These are phyloP conservation scores for Botrytis aclada DNA, from an alignment of 2,329 filamentous ascomycete genomes.

Conservation along the genomic window DNA sequence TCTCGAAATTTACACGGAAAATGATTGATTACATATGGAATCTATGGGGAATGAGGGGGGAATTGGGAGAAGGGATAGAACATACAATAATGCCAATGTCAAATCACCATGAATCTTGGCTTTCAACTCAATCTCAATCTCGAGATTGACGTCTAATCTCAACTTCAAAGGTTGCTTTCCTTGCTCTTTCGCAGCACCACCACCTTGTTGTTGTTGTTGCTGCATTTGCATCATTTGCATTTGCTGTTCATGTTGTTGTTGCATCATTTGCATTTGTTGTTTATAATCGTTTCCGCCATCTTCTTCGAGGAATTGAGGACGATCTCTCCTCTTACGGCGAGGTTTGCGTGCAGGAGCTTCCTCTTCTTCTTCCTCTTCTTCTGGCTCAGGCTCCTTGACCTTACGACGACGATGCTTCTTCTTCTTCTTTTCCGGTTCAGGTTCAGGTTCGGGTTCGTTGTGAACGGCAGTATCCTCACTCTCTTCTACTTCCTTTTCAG, in stretches of 20 bases:
- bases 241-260: slow-evolving; percentile 18
- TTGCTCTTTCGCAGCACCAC: slow-evolving; percentile 21
- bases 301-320: slow-evolving; percentile 19
- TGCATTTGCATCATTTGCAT: slow-evolving; percentile 20
- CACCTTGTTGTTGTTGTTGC: slow-evolving; percentile 9
- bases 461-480: slow-evolving; percentile 17
- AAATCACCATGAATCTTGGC: slow-evolving; percentile 80
- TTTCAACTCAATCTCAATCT: slow-evolving; percentile 76
- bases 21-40: neutral
- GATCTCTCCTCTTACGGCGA: slow-evolving; percentile 18
- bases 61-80: neutral
- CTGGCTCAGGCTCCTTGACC: slow-evolving; percentile 16
- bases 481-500: slow-evolving; percentile 13
- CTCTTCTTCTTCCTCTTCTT: slow-evolving; percentile 12
- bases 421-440: slow-evolving; percentile 13
- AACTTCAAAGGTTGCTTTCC: slow-evolving; percentile 62
- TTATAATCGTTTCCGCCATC: slow-evolving; percentile 10
- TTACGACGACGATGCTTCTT: slow-evolving; percentile 15
- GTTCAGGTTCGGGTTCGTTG: slow-evolving; percentile 4
- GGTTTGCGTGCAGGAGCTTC: slow-evolving; percentile 14
- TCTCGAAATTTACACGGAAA: neutral
- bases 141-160: slow-evolving; percentile 70
- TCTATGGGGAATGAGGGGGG: too few relatives aligned
- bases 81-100: slow-evolving; percentile 50
- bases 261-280: slow-evolving; percentile 19